Evolutionary conservation across 257 asterid species (phyloP).

Genomic region (Solanum piurae): DNA sequence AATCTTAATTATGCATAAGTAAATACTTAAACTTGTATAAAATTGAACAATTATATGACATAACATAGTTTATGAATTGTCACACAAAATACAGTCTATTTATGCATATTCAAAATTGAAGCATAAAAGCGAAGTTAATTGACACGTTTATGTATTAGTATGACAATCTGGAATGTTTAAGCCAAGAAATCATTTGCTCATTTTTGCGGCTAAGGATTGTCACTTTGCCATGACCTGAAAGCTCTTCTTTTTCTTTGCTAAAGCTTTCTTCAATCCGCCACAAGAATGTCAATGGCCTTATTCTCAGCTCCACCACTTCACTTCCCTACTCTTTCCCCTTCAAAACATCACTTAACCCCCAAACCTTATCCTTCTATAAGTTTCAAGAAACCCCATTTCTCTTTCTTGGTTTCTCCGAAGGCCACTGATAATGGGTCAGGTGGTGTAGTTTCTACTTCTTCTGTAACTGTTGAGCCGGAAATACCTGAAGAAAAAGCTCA

Average conservation of each 20-base stretch:
- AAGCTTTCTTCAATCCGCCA: neutral
- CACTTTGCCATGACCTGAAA: neutral
- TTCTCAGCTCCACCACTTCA: constrained; percentile 44
- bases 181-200: neutral
- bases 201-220: neutral
- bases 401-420: constrained; percentile 9
- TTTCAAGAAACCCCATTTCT: constrained; percentile 18
- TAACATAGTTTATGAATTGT: no score
- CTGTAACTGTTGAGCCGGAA: constrained; percentile 8
- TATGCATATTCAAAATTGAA: no score
- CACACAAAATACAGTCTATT: no score
- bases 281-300: constrained; percentile 28
- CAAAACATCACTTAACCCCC: constrained; percentile 14
- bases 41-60: no score
- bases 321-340: constrained; percentile 27
- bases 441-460: constrained; percentile 18
- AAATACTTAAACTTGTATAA: no score
- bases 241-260: neutral
- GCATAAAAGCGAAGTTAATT: no score
- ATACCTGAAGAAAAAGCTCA: neutral
- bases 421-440: constrained; percentile 34
- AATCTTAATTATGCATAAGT: no score
- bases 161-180: neutral
- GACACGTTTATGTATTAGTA: neutral
- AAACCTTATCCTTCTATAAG: constrained; percentile 20